phyloP scores from a whole-genome alignment of 441 rosid genomes.

The Oxalis stricta region DNA sequence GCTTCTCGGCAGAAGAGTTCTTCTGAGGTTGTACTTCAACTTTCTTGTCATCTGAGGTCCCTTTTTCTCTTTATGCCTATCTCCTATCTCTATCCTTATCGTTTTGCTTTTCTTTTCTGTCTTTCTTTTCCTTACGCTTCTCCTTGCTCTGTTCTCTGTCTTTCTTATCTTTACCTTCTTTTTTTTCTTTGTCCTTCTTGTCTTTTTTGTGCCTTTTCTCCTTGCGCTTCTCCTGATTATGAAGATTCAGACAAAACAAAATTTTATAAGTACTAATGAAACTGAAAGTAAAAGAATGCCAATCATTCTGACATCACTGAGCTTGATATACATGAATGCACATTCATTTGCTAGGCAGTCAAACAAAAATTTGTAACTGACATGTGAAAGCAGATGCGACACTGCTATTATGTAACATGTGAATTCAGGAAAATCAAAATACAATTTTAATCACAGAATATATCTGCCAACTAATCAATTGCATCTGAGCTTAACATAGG shows the following conservation, averaged over 20 bases:
- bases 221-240: slow-evolving; percentile 41
- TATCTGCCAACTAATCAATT: too few relatives aligned
- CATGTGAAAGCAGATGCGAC: too few relatives aligned
- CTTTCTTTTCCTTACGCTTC: slow-evolving; percentile 38
- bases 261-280: not conserved
- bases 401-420: too few relatives aligned
- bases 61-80: slow-evolving; percentile 22
- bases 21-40: slow-evolving; percentile 16
- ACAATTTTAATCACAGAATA: too few relatives aligned
- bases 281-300: not conserved
- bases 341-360: too few relatives aligned
- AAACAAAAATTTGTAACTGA: too few relatives aligned
- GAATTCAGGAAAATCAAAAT: too few relatives aligned
- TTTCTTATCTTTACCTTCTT: slow-evolving; percentile 33
- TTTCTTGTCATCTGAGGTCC: slow-evolving; percentile 12
- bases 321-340: too few relatives aligned
- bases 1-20: slow-evolving; percentile 18
- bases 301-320: too few relatives aligned
- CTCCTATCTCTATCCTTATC: slow-evolving; percentile 22
- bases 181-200: slow-evolving; percentile 38
- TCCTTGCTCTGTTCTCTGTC: slow-evolving; percentile 46
- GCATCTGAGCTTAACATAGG: too few relatives aligned
- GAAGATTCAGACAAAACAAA: not conserved
- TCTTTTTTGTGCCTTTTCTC: slow-evolving; percentile 52
- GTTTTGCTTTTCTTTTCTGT: slow-evolving; percentile 34